These are phyloP conservation scores for Myxozyma sirexii DNA, from an alignment of 805 yeast genomes.

Conservation along the genomic window DNA sequence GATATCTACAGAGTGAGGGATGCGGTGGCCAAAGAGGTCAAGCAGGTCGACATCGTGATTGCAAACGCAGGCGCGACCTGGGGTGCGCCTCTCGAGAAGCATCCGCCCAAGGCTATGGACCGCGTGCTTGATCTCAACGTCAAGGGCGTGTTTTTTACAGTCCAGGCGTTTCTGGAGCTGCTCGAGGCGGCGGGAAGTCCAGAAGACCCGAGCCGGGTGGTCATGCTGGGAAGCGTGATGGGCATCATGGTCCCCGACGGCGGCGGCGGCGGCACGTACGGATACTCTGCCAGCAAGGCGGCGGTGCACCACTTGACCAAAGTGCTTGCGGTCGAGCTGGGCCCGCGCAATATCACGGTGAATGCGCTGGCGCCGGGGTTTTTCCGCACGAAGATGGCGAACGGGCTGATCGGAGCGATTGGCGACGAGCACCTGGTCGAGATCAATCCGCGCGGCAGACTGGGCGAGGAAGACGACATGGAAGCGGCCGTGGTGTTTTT, in stretches of 20 bases:
- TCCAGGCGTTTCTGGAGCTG: slow-evolving; percentile 63
- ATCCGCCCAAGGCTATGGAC: slow-evolving; percentile 62
- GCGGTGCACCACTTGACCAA: slow-evolving; percentile 71
- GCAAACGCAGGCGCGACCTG: slow-evolving; percentile 83
- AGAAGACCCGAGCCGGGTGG: slow-evolving; percentile 64
- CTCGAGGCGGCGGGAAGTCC: slow-evolving; percentile 54
- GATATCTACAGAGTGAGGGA: slow-evolving; percentile 53
- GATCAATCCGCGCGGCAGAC: slow-evolving; percentile 62
- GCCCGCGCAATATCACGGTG: slow-evolving; percentile 66
- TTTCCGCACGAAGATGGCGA: slow-evolving; percentile 74
- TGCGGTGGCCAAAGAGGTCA: slow-evolving; percentile 45
- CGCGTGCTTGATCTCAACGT: slow-evolving; percentile 67
- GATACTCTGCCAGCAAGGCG: slow-evolving; percentile 74
- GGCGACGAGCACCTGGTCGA: slow-evolving; percentile 54
- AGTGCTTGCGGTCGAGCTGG: slow-evolving; percentile 64
- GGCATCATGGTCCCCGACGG: slow-evolving; percentile 46
- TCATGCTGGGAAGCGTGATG: slow-evolving; percentile 69
- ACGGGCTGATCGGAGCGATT: slow-evolving; percentile 58
- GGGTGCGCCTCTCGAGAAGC: slow-evolving; percentile 67
- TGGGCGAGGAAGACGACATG: slow-evolving; percentile 64
- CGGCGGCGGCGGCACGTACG: slow-evolving; percentile 59
- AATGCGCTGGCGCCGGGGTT: slow-evolving; percentile 77
- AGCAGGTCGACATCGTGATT: slow-evolving; percentile 62
- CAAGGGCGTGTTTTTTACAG: slow-evolving; percentile 66
- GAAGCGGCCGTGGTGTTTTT: slow-evolving; percentile 59